Conservation (phyloP, 345 rosid species). For the Hevea brasiliensis region DNA sequence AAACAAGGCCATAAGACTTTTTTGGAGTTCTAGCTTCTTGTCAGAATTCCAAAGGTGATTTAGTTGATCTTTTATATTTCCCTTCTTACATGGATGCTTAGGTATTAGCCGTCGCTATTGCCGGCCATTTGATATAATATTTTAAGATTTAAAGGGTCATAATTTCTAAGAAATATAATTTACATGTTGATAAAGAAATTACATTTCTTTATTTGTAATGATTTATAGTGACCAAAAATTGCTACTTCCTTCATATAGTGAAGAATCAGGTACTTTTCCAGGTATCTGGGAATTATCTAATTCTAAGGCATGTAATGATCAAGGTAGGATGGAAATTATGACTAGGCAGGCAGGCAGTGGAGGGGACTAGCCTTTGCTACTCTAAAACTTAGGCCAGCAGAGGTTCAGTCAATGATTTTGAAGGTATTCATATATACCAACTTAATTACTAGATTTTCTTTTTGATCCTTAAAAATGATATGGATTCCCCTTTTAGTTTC, state of each 20-base stretch:
- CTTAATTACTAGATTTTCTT: no score
- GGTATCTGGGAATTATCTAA: slow-evolving; percentile 53
- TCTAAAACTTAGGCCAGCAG: slow-evolving; percentile 52
- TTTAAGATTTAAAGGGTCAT: background rate
- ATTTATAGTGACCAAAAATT: slow-evolving; percentile 16
- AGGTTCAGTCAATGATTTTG: slow-evolving; percentile 63
- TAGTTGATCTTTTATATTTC: background rate
- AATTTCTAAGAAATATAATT: no score
- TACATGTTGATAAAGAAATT: no score
- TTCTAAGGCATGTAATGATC: slow-evolving; percentile 31
- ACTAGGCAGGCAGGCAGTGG: slow-evolving; percentile 58
- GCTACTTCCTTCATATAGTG: slow-evolving; percentile 45
- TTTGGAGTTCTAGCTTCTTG: no score
- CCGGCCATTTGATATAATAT: background rate
- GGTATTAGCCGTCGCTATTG: background rate
- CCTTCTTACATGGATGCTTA: background rate
- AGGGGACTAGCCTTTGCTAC: slow-evolving; percentile 67
- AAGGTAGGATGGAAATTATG: slow-evolving; percentile 63
- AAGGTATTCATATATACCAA: slow-evolving; percentile 42
- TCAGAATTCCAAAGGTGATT: background rate
- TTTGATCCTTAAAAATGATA: slow-evolving; percentile 4
- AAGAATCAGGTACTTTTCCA: slow-evolving; percentile 57
- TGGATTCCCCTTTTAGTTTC: background rate
- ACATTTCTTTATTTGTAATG: background rate
- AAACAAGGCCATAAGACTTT: no score